These are phyloP conservation scores for Debaryomycetaceae sp. DNA, from an alignment of 1,139 yeast genomes.

Conservation along the genomic window DNA sequence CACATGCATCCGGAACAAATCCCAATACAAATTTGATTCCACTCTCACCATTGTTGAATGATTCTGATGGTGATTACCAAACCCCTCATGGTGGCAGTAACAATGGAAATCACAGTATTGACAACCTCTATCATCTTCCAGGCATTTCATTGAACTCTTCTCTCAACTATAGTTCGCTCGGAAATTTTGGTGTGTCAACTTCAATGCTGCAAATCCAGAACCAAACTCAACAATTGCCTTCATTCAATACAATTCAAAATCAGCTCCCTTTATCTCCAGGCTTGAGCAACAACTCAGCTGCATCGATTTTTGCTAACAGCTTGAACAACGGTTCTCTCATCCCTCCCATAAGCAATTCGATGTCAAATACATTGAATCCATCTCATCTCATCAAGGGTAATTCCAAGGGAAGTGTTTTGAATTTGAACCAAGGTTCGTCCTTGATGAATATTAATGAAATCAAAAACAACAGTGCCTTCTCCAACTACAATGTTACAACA, in stretches of 20 bases:
- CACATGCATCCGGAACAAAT: slow-evolving; percentile 5
- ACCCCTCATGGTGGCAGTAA: slow-evolving; percentile 8
- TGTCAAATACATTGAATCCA: slow-evolving; percentile 24
- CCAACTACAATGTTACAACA: neutral
- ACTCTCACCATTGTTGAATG: slow-evolving; percentile 36
- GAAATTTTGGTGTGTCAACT: slow-evolving; percentile 9
- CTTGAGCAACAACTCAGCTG: slow-evolving; percentile 6
- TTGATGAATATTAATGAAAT: slow-evolving; percentile 5
- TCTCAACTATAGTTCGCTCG: slow-evolving; percentile 1
- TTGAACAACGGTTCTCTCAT: slow-evolving; percentile 9
- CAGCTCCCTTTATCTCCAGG: slow-evolving; percentile 26
- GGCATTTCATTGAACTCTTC: slow-evolving; percentile 8
- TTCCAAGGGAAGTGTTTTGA: slow-evolving; percentile 5
- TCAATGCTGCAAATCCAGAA: slow-evolving; percentile 24
- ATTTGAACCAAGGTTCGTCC: slow-evolving; percentile 2
- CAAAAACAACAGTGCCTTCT: slow-evolving; percentile 2
- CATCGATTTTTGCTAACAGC: slow-evolving; percentile 5
- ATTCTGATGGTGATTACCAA: slow-evolving; percentile 24
- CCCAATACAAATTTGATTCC: slow-evolving; percentile 27
- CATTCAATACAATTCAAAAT: slow-evolving; percentile 36
- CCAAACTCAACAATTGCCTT: slow-evolving; percentile 34
- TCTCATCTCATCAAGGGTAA: slow-evolving; percentile 19
- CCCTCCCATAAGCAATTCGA: slow-evolving; percentile 13
- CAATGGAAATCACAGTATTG: slow-evolving; percentile 10
- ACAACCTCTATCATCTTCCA: slow-evolving; percentile 17